A percentile compares a stretch with the other conserved stretches of the same genome.
phyloP scores from a whole-genome alignment of 179 eudicot genomes.

The Pouteria campechiana region DNA sequence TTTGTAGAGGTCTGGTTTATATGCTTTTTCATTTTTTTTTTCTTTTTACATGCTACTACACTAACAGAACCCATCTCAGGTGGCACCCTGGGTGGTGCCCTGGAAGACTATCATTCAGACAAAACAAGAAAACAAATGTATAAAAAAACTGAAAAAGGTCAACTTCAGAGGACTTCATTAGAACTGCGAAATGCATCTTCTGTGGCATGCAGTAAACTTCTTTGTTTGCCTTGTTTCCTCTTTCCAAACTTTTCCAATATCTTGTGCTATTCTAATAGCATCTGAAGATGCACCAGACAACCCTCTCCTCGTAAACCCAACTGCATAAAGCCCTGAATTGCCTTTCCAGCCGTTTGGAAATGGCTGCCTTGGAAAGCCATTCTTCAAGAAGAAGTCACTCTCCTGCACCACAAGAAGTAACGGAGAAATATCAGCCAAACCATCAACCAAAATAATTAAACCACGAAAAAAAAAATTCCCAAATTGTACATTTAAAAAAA shows the following conservation, averaged over 20 bases:
- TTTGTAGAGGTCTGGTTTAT: constrained; percentile 48
- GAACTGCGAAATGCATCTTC: constrained; percentile 79
- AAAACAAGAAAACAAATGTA: neutral
- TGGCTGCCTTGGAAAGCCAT: constrained; percentile 67
- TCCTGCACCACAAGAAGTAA: constrained; percentile 31
- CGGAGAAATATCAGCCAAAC: neutral
- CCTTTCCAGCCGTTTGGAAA: constrained; percentile 92
- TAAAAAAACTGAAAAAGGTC: neutral
- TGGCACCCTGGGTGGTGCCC: neutral
- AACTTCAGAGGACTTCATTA: constrained; percentile 11
- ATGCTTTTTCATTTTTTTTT: constrained; percentile 3
- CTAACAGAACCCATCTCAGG: neutral
- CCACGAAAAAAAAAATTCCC: no score
- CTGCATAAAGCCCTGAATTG: constrained; percentile 69
- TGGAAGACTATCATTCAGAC: neutral
- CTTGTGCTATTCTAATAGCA: constrained; percentile 60
- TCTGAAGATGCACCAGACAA: constrained; percentile 75
- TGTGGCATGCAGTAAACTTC: constrained; percentile 48
- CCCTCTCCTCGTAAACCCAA: constrained; percentile 87
- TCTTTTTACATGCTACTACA: neutral
- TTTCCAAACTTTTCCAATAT: constrained; percentile 55
- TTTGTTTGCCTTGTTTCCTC: constrained; percentile 51
- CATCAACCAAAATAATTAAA: no score
- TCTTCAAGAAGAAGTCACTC: constrained; percentile 61
- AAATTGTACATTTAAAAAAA: neutral